Evolutionary conservation across 2,329 filamentous ascomycete species (phyloP), one percentile per base, ranked within the genome.

Genomic region (Fusarium hostae): DNA sequence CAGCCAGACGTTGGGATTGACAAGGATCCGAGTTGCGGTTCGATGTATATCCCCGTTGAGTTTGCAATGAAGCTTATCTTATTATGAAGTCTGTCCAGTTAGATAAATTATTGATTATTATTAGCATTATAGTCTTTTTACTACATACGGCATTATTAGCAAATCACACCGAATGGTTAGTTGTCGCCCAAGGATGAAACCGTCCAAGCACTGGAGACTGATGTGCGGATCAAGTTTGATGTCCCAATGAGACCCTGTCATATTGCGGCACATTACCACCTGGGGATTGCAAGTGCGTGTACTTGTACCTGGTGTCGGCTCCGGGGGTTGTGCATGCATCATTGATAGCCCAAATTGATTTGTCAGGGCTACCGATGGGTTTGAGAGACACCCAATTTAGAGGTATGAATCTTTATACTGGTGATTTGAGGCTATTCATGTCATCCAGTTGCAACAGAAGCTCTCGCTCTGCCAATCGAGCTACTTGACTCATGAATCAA

Each of bases 271-370:
- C 52, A 67, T 41, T 62, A 39, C 56, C 56, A 34, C 28, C 30
- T 56, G 13, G 43, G 16, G n/a, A 24, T n/a, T 47, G 39, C n/a
- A 39, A 44, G 22, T 56, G 47, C 24, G 30, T 56, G 55, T 44
- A 59, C 34, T 39, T 63, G 62, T 70, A 55, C 57, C 66, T 64
- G 68, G 63, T 73, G 68, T 75, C 71, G 73, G 73, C 68, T 75
- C 73, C 72, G 68, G 71, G 43, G 72, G 57, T 61, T 71, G 62
- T 75, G 64, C 56, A 67, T 63, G 48, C 44, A 71, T 44, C 39
- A 50, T 39, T 74, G 68, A 74, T 58, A 24, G 32, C 28, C 28
- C 15, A 56, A 6, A 59, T 58, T 70, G 69, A 76, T 76, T 75
- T 75, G 73, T 71, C 69, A 71, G 26, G 28, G 41, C n/a, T 52